Evolutionary conservation across 441 rosid species (phyloP).

Genomic region (Pelargonium exstipulatum): DNA sequence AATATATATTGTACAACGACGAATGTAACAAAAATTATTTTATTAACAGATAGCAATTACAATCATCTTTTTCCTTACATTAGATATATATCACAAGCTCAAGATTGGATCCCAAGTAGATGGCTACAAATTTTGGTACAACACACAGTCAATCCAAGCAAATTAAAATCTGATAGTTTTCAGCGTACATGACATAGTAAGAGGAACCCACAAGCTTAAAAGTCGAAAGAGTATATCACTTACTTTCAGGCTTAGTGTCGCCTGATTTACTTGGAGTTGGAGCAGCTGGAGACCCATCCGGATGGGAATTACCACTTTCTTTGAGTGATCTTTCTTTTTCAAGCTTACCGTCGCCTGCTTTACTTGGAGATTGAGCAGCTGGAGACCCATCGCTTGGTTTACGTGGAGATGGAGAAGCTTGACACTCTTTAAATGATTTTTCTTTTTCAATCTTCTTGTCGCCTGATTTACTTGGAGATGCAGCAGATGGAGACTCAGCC

Average conservation of each 20-base stretch:
- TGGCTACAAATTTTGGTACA: not conserved
- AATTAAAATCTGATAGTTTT: not conserved
- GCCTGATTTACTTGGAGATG: too few species aligned
- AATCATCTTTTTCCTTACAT: not conserved
- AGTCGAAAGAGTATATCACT: not conserved
- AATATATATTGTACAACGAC: not conserved
- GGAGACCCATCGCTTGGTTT: too few species aligned
- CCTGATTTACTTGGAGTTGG: not conserved
- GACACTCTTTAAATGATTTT: too few species aligned
- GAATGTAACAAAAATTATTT: not conserved
- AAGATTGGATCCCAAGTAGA: not conserved
- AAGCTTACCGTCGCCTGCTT: not conserved
- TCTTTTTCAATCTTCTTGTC: too few species aligned
- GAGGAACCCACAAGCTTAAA: not conserved
- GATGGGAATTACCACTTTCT: not conserved
- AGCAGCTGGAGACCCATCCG: slow-evolving; percentile 6
- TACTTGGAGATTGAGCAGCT: too few species aligned
- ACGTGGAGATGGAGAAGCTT: too few species aligned
- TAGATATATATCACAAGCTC: not conserved
- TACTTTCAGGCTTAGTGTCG: not conserved
- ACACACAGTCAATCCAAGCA: not conserved
- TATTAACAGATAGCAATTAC: slow-evolving; percentile 1
- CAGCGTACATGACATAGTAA: not conserved
- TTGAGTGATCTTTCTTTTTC: not conserved
- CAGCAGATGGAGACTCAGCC: not conserved